Percentiles rank a stretch among this genome's conserved stretches.
Evolutionary conservation across 768 basidiomycete genomes (phyloP).

Genomic region (Glaciozyma martinii): DNA sequence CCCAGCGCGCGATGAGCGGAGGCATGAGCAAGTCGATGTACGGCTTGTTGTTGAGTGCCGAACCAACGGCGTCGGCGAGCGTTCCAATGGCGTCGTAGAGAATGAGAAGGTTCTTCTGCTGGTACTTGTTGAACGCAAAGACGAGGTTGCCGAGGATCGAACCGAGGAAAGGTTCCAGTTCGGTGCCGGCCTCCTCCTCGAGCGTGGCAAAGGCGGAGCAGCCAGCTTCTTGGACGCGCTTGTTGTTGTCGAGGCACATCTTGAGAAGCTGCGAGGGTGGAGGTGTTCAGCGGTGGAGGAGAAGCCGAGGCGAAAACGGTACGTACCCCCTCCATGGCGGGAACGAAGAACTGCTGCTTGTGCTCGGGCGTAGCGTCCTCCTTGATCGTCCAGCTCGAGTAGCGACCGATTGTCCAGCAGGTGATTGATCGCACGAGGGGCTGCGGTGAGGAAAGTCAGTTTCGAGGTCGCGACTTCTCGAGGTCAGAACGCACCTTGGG

Average conservation of each 20-base stretch:
- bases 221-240: conserved; percentile 97
- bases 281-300: background rate
- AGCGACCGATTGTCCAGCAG: conserved; percentile 98
- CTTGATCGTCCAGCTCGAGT: conserved; percentile 83
- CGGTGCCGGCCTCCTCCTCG: conserved; percentile 88
- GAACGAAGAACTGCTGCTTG: conserved; percentile 82
- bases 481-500: conserved; percentile 56
- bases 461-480: background rate
- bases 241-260: conserved; percentile 96
- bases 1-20: conserved; percentile 79
- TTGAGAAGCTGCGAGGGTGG: conserved; percentile 63
- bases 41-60: conserved; percentile 69
- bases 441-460: conserved; percentile 42
- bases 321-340: conserved; percentile 93
- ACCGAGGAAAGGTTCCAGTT: conserved; percentile 85
- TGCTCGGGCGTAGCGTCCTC: conserved; percentile 65
- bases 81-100: conserved; percentile 98
- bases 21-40: conserved; percentile 97
- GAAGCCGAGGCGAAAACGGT: background rate
- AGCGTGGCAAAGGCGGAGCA: conserved; percentile 98
- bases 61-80: conserved; percentile 88
- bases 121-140: conserved; percentile 93
- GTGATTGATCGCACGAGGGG: conserved; percentile 96
- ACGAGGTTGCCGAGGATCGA: conserved; percentile 91
- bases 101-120: conserved; percentile 98